Evolutionary conservation across 306 rosid species (phyloP).

Genomic region (Rosa rugosa): DNA sequence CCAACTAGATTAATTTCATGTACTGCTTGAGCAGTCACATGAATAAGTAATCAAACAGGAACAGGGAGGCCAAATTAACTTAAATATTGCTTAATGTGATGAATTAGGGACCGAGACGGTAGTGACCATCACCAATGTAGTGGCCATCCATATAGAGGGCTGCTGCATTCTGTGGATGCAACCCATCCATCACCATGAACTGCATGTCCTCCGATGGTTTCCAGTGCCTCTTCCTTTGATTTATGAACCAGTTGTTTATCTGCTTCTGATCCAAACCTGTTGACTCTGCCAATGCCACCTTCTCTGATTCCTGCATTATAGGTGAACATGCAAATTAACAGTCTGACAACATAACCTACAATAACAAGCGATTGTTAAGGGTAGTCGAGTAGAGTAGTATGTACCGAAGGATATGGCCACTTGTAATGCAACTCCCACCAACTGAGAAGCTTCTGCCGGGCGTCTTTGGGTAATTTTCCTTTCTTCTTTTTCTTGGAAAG

Average conservation of each 20-base stretch:
- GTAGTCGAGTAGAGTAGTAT: neutral
- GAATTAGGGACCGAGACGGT: constrained; percentile 80
- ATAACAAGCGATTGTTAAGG: neutral
- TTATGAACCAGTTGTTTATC: constrained; percentile 97
- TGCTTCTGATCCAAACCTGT: constrained; percentile 97
- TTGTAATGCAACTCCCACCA: constrained; percentile 99
- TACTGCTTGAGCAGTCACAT: constrained; percentile 5
- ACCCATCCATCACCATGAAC: constrained; percentile 96
- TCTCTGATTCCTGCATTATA: constrained; percentile 75
- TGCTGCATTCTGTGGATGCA: constrained; percentile 71
- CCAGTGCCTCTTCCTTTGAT: constrained; percentile 99
- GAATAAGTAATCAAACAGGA: neutral
- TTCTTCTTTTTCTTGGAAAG: constrained; percentile 98
- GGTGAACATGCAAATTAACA: neutral
- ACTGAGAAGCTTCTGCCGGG: constrained; percentile 88
- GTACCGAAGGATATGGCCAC: constrained; percentile 99
- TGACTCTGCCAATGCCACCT: constrained; percentile 92
- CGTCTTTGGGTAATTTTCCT: constrained; percentile 95
- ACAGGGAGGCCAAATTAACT: neutral
- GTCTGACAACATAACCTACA: neutral
- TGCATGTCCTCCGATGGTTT: constrained; percentile 99
- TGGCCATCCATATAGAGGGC: constrained; percentile 80
- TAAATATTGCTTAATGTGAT: neutral
- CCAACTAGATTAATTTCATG: neutral
- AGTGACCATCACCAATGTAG: constrained; percentile 70